Evolutionary conservation across 495 filamentous ascomycete genomes (phyloP).

Genomic region (Penicillium paxilli): DNA sequence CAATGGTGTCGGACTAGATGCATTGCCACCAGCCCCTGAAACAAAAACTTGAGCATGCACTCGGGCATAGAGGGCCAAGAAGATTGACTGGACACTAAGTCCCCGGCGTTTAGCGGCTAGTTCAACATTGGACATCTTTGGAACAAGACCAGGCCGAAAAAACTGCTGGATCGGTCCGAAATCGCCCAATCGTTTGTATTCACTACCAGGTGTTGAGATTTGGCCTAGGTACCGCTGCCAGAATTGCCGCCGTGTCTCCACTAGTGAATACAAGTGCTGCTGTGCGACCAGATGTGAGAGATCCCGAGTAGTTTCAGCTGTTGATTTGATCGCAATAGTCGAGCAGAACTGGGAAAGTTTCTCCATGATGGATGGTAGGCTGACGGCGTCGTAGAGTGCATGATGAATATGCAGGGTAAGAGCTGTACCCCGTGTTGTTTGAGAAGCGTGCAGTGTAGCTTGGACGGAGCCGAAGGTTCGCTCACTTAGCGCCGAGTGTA

Average conservation of each 20-base stretch:
- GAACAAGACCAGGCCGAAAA: constrained; percentile 31
- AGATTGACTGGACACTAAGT: constrained; percentile 35
- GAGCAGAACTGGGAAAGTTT: constrained; percentile 20
- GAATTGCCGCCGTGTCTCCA: constrained; percentile 26
- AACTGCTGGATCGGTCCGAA: constrained; percentile 25
- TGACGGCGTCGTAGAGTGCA: constrained; percentile 38
- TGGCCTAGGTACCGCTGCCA: constrained; percentile 32
- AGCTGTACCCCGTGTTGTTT: constrained; percentile 18
- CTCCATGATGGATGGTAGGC: constrained; percentile 29
- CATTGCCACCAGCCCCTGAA: background rate
- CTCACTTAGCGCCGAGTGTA: background rate
- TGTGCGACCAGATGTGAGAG: constrained; percentile 32
- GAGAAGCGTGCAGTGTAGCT: constrained; percentile 27
- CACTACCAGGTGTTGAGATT: constrained; percentile 4
- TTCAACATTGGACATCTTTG: constrained; percentile 27
- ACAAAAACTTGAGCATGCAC: constrained; percentile 21
- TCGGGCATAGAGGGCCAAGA: constrained; percentile 35
- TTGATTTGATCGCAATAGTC: background rate
- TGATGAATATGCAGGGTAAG: constrained; percentile 37
- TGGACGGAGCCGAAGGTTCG: constrained; percentile 20
- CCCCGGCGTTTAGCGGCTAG: constrained; percentile 26
- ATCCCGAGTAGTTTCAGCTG: constrained; percentile 4
- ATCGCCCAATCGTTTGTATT: background rate
- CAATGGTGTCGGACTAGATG: constrained; percentile 5
- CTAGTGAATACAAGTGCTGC: constrained; percentile 27